phyloP scores from a whole-genome alignment of 176 grass and related monocot species.

The Metroxylon sagu region DNA sequence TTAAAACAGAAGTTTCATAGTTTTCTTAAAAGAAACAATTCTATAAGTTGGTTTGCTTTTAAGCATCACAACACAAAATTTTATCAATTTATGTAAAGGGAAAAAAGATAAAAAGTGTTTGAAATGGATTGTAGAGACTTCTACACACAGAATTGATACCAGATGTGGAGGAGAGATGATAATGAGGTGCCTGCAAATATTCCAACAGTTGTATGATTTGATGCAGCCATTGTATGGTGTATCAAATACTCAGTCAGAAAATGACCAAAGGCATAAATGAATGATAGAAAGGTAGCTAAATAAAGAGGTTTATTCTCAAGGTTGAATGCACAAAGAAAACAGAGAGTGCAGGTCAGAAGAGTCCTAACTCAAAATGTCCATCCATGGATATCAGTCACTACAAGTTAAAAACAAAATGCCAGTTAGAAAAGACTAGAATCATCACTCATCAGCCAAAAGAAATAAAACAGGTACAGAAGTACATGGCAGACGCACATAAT shows the following conservation, averaged over 20 bases:
- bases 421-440: not conserved
- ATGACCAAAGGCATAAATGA: constrained; percentile 75
- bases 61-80: too few species aligned
- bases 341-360: constrained; percentile 73
- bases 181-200: constrained; percentile 77
- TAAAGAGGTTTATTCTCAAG: constrained; percentile 74
- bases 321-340: constrained; percentile 86
- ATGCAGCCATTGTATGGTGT: constrained; percentile 68
- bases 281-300: constrained; percentile 68
- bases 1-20: too few species aligned
- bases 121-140: too few species aligned
- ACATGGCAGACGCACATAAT: too few species aligned
- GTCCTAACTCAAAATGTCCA: constrained; percentile 87
- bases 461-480: too few species aligned
- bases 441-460: too few species aligned
- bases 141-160: too few species aligned
- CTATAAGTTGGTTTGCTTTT: too few species aligned
- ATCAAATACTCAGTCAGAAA: constrained; percentile 80
- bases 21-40: too few species aligned
- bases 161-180: too few species aligned
- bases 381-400: constrained; percentile 87
- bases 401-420: constrained; percentile 11
- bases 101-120: too few species aligned
- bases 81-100: too few species aligned
- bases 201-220: constrained; percentile 74